Evolutionary conservation across 2,329 filamentous ascomycete species (phyloP), one percentile per base, ranked within the genome.

Genomic region (Aspergillus pseudoglaucus): DNA sequence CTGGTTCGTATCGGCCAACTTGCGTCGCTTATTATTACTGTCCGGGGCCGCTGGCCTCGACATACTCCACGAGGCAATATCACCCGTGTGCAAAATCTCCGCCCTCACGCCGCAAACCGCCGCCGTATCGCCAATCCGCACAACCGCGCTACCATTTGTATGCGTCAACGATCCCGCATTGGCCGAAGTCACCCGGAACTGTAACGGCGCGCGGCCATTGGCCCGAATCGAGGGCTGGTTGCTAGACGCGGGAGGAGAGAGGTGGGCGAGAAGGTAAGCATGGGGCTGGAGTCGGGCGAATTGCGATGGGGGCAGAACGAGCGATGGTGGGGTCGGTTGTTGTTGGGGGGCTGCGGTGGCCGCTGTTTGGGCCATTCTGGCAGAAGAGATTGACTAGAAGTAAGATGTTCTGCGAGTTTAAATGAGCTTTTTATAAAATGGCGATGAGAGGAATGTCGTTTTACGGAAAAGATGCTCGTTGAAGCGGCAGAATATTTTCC

Each of bases 61-160:
- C 8, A 71, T 66, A 49, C 58, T 71, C 66, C 49, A 81, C 59
- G 53, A 84, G 73, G 69, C 84, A 50, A 94, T 88, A 63, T 88
- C 83, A 44, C 80, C 78, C 2, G 86, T 84, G 42, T 84, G 77
- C 22, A 98, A 75, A 6, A 95, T 84, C 71, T 98, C 93, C 45
- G 79, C 90, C 40, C 91, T 83, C 17, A 98, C 83, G 48, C 91
- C 93, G 64, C 90, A 96, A 33, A 98, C 90, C n/a, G 90, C 88
- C 1, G 89, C 90, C 1, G 91, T 97, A 67, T 94, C 88, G 42
- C 93, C 93, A 45, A 87, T 76, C 32, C 93, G 82, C 44, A 97
- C 87, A 0, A 97, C 85, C 1, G 91, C 86, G 59, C 88, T 94
- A 45, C 93, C 93, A 64, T 95, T 85, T 47, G 89, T 86, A 67